Evolutionary conservation across 306 rosid genomes (phyloP).

Genomic region (Medicago arabica): DNA sequence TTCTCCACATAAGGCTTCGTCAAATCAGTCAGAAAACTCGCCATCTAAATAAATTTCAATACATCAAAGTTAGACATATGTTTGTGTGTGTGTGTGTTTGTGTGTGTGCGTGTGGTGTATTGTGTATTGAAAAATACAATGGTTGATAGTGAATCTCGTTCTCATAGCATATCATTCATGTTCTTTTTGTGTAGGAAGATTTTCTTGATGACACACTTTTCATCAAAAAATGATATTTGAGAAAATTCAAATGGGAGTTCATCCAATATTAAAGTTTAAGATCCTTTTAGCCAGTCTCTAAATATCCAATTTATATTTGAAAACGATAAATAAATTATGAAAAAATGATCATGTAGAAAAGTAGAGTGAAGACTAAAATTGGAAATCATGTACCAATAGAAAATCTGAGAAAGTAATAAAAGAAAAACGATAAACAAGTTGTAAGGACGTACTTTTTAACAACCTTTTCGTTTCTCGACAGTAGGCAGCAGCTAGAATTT

Average conservation of each 20-base stretch:
- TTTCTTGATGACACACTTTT: too few species aligned
- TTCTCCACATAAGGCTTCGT: neutral
- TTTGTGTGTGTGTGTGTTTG: neutral
- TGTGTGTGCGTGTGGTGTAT: too few species aligned
- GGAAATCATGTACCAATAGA: too few species aligned
- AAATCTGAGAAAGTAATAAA: too few species aligned
- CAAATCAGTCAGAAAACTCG: neutral
- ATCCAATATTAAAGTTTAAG: neutral
- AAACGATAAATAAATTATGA: neutral
- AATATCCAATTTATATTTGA: neutral
- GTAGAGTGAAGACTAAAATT: too few species aligned
- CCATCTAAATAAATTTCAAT: conserved; percentile 29
- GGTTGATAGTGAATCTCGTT: neutral
- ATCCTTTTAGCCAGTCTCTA: neutral
- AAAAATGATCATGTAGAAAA: neutral
- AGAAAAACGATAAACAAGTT: too few species aligned
- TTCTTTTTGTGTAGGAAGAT: too few species aligned
- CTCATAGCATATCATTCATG: too few species aligned
- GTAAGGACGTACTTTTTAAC: too few species aligned
- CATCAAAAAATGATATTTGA: too few species aligned
- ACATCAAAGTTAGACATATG: neutral
- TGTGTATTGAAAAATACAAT: neutral
- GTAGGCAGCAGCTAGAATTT: too few species aligned
- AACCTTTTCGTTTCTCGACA: too few species aligned
- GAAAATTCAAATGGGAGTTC: neutral